Conservation (phyloP, 306 rosid species). For the Lotus japonicus region DNA sequence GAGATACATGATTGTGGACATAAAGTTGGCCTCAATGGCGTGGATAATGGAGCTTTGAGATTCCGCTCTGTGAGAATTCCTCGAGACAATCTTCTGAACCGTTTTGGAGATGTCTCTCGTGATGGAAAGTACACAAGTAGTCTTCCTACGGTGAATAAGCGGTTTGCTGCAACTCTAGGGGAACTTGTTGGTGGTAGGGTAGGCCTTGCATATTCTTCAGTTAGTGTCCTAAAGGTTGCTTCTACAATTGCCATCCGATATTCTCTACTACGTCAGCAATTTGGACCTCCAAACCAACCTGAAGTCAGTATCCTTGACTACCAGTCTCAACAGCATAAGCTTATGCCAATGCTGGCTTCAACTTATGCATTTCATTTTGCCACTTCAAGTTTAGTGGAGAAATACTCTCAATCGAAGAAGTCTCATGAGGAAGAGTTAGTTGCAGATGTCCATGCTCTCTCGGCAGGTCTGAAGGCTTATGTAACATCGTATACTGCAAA, state of each 20-base stretch:
- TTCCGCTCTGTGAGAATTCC: slow-evolving; percentile 86
- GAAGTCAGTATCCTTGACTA: slow-evolving; percentile 87
- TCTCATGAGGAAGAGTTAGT: slow-evolving; percentile 68
- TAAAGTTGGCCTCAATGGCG: slow-evolving; percentile 93
- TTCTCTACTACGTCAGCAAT: slow-evolving; percentile 88
- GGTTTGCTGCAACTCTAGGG: slow-evolving; percentile 91
- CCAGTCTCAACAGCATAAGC: slow-evolving; percentile 97
- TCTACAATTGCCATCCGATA: slow-evolving; percentile 79
- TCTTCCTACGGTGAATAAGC: slow-evolving; percentile 69
- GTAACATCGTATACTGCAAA: slow-evolving; percentile 83
- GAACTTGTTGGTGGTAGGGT: slow-evolving; percentile 99
- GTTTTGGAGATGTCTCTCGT: slow-evolving; percentile 91
- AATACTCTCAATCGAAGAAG: slow-evolving; percentile 78
- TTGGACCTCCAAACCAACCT: slow-evolving; percentile 93
- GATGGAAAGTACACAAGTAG: slow-evolving; percentile 85
- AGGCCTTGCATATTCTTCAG: slow-evolving; percentile 89
- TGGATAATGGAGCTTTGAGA: slow-evolving; percentile 91
- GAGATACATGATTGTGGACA: slow-evolving; percentile 97
- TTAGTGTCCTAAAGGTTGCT: slow-evolving; percentile 75
- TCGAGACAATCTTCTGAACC: slow-evolving; percentile 87
- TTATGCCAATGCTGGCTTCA: slow-evolving; percentile 99
- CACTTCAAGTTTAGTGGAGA: slow-evolving; percentile 59
- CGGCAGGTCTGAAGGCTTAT: slow-evolving; percentile 93
- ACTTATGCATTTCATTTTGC: slow-evolving; percentile 88
- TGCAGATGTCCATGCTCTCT: slow-evolving; percentile 84